These are phyloP conservation scores for Panicum miliaceum DNA, from an alignment of 176 grass and related monocot genomes.

Conservation along the genomic window DNA sequence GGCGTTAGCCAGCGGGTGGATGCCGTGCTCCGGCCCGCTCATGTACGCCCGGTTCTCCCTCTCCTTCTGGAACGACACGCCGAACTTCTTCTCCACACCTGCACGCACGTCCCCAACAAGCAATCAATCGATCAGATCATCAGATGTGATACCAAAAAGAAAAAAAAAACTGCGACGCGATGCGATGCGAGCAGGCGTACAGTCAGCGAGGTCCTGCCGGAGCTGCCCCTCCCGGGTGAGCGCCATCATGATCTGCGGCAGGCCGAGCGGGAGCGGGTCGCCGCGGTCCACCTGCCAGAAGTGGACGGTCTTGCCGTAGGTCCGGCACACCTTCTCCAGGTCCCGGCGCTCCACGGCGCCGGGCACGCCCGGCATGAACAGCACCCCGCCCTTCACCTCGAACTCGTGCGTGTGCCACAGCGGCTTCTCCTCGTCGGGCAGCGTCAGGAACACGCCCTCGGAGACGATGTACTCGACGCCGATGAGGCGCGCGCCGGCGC, in stretches of 20 bases:
- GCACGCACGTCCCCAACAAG: neutral
- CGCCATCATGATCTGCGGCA: slow-evolving; percentile 86
- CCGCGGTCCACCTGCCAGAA: slow-evolving; percentile 96
- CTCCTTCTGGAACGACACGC: slow-evolving; percentile 73
- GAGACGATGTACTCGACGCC: slow-evolving; percentile 80
- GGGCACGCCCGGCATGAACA: slow-evolving; percentile 77
- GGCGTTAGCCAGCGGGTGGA: slow-evolving; percentile 86
- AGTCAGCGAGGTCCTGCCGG: slow-evolving; percentile 44
- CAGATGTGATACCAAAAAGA: neutral
- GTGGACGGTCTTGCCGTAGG: slow-evolving; percentile 82
- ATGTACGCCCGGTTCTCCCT: slow-evolving; percentile 75
- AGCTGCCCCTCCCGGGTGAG: slow-evolving; percentile 79
- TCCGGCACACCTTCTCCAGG: slow-evolving; percentile 61
- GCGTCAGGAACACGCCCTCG: slow-evolving; percentile 65
- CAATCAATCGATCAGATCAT: neutral
- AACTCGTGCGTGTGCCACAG: slow-evolving; percentile 94
- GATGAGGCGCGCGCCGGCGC: slow-evolving; percentile 62
- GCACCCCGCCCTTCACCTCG: slow-evolving; percentile 75
- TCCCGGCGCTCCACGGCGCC: slow-evolving; percentile 60
- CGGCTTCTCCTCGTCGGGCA: slow-evolving; percentile 84
- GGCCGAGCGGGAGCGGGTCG: slow-evolving; percentile 69
- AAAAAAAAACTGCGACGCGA: neutral
- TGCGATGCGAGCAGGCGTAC: slow-evolving; percentile 13
- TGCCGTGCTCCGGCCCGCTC: slow-evolving; percentile 71
- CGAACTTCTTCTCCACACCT: slow-evolving; percentile 74